Evolutionary conservation across 2,329 filamentous ascomycete genomes (phyloP), one percentile per base, ranked within the genome.

Genomic region (Sporothrix schenckii): DNA sequence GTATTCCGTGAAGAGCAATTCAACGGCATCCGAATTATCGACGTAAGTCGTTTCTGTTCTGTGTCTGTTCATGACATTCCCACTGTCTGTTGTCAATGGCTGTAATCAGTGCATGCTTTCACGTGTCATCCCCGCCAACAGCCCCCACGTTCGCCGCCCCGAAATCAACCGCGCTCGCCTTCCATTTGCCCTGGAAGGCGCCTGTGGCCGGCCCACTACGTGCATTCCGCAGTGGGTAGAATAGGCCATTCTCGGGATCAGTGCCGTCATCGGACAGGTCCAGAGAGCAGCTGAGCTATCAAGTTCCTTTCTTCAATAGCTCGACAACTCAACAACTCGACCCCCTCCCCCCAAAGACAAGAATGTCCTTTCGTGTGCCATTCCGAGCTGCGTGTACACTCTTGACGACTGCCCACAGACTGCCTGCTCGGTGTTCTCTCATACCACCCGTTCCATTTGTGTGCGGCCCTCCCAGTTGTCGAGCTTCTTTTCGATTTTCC

Each of bases 221-320:
- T 47, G 58, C 39, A 21, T 50, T 52, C 47, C 30, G 54, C 14
- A 58, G 3, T 27, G 24, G 63, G 58, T 44, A n/a, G 39, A 13
- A 27, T 49, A 52, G 61, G 41, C 44, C 19, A 41, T 53, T 66
- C 30, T 56, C 66, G 53, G 66, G 21, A 68, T 21, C 41, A 53
- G 52, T 50, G 66, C 54, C 66, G 66, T 61, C 54, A 69, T 69
- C 66, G 66, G 66, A 60, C 34, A 61, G 56, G 34, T 44, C n/a
- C 30, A 61, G 34, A 34, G 10, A 34, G 16, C 4, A 30, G 16
- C n/a, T 2, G 16, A 16, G 19, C 16, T 39, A 34, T 19, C 30
- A 14, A 16, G 19, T 27, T 34, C 27, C 14, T 19, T 56, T 24
- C 50, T 11, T 21, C n/a, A 19, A 24, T 24, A 24, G 24, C 24